phyloP scores from a whole-genome alignment of 495 filamentous ascomycete species.

The Pyrenula massariospora region DNA sequence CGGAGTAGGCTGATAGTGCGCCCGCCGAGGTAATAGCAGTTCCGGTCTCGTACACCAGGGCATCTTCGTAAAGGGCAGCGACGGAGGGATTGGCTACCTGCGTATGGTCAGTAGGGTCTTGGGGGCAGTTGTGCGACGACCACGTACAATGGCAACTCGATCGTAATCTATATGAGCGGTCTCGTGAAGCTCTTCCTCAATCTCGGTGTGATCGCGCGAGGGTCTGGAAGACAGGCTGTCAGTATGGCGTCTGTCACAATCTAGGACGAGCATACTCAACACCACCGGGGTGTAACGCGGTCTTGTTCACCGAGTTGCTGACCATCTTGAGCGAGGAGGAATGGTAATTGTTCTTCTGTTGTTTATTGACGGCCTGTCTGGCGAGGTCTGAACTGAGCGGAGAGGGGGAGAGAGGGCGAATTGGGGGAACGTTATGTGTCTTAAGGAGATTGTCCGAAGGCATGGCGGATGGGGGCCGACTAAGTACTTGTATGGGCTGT shows the following conservation, averaged over 20 bases:
- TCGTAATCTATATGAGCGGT: conserved; percentile 99
- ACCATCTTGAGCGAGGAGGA: conserved; percentile 54
- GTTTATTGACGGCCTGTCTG: conserved; percentile 47
- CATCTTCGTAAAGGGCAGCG: conserved; percentile 95
- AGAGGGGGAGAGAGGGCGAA: conserved; percentile 32
- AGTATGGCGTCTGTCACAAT: neutral
- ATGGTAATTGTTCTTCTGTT: conserved; percentile 53
- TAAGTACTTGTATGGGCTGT: neutral
- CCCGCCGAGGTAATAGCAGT: conserved; percentile 93
- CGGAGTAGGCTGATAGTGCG: conserved; percentile 93
- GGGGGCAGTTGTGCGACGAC: neutral
- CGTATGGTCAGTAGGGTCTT: conserved; percentile 9
- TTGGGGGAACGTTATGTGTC: conserved; percentile 25
- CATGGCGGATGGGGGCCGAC: conserved; percentile 2
- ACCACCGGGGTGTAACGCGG: conserved; percentile 79
- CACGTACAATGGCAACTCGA: conserved; percentile 85
- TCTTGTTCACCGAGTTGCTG: conserved; percentile 76
- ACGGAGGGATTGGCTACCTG: conserved; percentile 87
- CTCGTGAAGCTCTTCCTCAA: conserved; percentile 96
- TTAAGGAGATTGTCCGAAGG: conserved; percentile 3
- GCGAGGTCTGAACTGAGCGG: conserved; percentile 45
- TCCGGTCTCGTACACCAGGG: conserved; percentile 94
- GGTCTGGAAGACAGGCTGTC: neutral
- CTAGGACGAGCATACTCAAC: conserved; percentile 57
- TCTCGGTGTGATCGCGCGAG: conserved; percentile 68